phyloP scores from a whole-genome alignment of 768 basidiomycete genomes.

The Dacryopinax spathularia region DNA sequence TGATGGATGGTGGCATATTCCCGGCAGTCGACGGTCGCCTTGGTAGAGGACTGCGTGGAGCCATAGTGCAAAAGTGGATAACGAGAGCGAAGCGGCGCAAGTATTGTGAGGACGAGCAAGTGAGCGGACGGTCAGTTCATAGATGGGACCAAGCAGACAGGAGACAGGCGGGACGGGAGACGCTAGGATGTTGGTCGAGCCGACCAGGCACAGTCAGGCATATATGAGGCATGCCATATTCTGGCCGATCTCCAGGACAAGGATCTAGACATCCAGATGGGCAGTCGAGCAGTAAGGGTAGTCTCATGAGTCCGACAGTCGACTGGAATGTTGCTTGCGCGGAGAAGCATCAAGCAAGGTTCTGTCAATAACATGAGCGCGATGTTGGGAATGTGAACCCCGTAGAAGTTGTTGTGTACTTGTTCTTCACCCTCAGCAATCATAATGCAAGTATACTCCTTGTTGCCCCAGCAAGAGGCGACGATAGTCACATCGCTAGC shows the following conservation, averaged over 20 bases:
- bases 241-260: background rate
- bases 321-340: background rate
- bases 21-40: slow-evolving; percentile 1
- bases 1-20: background rate
- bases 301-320: background rate
- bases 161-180: background rate
- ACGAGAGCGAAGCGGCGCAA: background rate
- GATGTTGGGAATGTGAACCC: too few species aligned
- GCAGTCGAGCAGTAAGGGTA: background rate
- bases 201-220: background rate
- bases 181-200: background rate
- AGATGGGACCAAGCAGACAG: background rate
- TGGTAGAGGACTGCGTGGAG: background rate
- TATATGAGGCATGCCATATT: background rate
- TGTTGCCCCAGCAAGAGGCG: too few species aligned
- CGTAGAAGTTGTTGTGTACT: too few species aligned
- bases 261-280: background rate
- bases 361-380: background rate
- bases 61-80: background rate
- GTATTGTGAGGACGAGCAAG: background rate
- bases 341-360: background rate
- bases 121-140: background rate
- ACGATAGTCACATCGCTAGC: too few species aligned
- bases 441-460: too few species aligned
- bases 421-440: too few species aligned